Evolutionary conservation across 1,284 basidiomycete species (phyloP).

Genomic region (Papiliotrema laurentii): DNA sequence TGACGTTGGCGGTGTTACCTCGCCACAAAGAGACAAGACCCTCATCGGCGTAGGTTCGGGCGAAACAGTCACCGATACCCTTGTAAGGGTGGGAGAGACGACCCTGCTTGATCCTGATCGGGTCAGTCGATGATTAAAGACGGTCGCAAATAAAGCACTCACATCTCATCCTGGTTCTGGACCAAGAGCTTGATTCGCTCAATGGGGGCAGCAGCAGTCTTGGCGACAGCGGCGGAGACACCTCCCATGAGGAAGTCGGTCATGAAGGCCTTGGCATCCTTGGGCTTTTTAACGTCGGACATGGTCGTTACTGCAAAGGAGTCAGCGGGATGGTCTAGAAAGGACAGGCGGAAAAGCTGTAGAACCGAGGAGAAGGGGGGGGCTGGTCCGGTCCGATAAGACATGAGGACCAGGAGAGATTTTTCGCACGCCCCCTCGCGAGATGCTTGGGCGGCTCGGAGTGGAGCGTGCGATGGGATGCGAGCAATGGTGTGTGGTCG

Average conservation of each 20-base stretch:
- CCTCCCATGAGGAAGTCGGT: slow-evolving; percentile 50
- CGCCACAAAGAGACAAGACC: slow-evolving; percentile 53
- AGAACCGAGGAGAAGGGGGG: too few species aligned
- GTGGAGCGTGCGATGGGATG: too few species aligned
- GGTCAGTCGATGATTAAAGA: neutral
- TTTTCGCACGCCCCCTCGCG: neutral
- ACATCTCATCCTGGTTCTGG: slow-evolving; percentile 75
- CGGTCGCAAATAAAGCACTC: slow-evolving; percentile 11
- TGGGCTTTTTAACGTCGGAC: slow-evolving; percentile 43
- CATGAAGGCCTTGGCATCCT: slow-evolving; percentile 48
- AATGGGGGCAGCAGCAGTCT: slow-evolving; percentile 96
- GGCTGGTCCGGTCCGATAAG: neutral
- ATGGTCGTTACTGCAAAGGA: slow-evolving; percentile 6
- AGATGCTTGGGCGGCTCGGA: neutral
- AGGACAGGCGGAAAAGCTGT: too few species aligned
- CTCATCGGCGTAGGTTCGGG: slow-evolving; percentile 61
- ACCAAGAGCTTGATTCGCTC: slow-evolving; percentile 97
- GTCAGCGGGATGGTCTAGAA: too few species aligned
- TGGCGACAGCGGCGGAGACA: slow-evolving; percentile 71
- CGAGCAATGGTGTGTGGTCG: too few species aligned
- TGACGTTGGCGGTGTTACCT: slow-evolving; percentile 56
- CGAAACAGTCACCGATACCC: slow-evolving; percentile 83
- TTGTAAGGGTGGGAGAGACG: slow-evolving; percentile 89
- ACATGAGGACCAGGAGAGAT: neutral
- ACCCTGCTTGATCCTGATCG: slow-evolving; percentile 85